Conservation (phyloP, 1,139 yeast genomes). For the Taphrina flavorubra region DNA sequence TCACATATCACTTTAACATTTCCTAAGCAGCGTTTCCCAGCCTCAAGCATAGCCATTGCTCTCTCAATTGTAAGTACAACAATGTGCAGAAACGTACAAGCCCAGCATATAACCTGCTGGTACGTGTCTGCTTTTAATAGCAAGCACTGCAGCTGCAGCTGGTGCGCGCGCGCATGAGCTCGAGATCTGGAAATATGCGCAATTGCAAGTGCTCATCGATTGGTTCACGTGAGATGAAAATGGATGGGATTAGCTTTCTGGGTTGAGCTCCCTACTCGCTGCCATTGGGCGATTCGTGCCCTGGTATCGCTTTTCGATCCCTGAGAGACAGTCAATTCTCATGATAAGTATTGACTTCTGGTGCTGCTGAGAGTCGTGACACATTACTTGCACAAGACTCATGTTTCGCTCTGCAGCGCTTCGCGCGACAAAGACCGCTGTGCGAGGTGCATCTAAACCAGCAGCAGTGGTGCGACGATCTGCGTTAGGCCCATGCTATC, state of each 20-base stretch:
- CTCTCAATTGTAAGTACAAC: too few species aligned
- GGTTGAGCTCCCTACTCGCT: constrained; percentile 1
- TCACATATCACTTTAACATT: too few species aligned
- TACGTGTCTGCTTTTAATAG: too few species aligned
- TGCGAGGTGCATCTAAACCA: neutral
- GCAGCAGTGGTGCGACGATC: constrained; percentile 12
- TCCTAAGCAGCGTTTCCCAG: too few species aligned
- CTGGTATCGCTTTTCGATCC: neutral
- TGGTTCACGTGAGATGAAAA: constrained; percentile 15
- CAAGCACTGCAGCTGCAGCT: neutral
- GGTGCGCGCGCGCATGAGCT: neutral
- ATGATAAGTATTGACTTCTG: neutral
- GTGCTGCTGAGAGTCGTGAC: too few species aligned
- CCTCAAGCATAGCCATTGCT: too few species aligned
- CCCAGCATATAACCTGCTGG: too few species aligned
- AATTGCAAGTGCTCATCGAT: constrained; percentile 1
- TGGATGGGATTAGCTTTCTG: constrained; percentile 20
- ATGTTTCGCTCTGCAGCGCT: constrained; percentile 27
- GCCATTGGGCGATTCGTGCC: constrained; percentile 15
- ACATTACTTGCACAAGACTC: neutral
- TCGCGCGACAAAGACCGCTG: constrained; percentile 9
- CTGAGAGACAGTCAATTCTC: too few species aligned
- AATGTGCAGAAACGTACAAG: too few species aligned
- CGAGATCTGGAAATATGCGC: neutral
- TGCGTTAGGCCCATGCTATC: neutral